A percentile compares a stretch with the other conserved stretches of the same genome.
Evolutionary conservation across 768 basidiomycete species (phyloP).

Genomic region (Neoboletus magnificus): DNA sequence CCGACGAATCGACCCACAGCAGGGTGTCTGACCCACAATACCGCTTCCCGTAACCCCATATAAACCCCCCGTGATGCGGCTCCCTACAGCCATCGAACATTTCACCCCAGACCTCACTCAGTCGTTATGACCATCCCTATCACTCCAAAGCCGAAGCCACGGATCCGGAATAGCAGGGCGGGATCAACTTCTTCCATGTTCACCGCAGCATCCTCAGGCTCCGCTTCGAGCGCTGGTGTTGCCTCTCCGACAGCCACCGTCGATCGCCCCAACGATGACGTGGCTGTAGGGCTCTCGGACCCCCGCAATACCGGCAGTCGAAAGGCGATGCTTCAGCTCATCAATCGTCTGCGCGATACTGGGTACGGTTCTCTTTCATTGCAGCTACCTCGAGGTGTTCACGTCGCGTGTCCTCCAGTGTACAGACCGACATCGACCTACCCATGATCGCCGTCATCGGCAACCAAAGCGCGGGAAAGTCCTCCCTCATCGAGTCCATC

Average conservation of each 20-base stretch:
- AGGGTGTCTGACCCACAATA: not conserved
- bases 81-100: not conserved
- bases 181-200: not conserved
- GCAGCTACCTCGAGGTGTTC: not conserved
- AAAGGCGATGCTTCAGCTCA: constrained; percentile 52
- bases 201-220: not conserved
- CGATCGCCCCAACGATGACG: not conserved
- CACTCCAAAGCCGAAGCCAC: not conserved
- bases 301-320: constrained; percentile 40
- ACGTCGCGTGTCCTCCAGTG: constrained; percentile 35
- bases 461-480: constrained; percentile 72
- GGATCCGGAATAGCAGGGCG: not conserved
- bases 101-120: not conserved
- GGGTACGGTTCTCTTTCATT: constrained; percentile 40
- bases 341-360: constrained; percentile 58
- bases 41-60: constrained; percentile 12
- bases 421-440: constrained; percentile 66
- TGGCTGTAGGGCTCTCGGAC: constrained; percentile 52
- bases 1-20: not conserved
- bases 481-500: constrained; percentile 74
- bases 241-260: not conserved
- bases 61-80: not conserved
- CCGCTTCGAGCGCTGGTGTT: not conserved
- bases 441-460: constrained; percentile 75
- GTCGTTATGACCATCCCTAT: not conserved